Evolutionary conservation across 148 eudicot genomes (phyloP).

Genomic region (Hydrangea macrophylla): DNA sequence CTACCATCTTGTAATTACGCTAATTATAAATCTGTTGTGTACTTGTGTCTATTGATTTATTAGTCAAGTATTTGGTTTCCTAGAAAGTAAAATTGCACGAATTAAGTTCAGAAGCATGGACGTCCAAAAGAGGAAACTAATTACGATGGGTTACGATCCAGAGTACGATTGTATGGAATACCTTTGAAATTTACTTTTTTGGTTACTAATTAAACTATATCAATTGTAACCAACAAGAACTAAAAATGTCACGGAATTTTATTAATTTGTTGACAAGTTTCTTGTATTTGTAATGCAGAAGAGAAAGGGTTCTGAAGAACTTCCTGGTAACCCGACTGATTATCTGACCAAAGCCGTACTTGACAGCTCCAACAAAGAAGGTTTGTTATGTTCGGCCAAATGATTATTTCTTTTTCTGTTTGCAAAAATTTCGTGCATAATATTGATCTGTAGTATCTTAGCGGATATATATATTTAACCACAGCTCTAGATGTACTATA

Average conservation of each 20-base stretch:
- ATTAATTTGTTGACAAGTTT: neutral
- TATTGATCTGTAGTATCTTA: neutral
- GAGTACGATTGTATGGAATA: too few relatives aligned
- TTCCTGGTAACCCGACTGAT: conserved; percentile 39
- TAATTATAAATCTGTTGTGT: neutral
- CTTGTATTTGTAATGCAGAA: conserved; percentile 31
- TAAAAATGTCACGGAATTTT: neutral
- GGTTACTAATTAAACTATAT: neutral
- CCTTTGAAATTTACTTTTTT: neutral
- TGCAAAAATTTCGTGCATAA: neutral
- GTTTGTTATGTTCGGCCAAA: conserved; percentile 21
- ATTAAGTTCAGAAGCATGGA: too few relatives aligned
- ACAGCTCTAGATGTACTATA: neutral
- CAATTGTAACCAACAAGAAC: neutral
- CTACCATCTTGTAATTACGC: too few relatives aligned
- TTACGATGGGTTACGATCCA: too few relatives aligned
- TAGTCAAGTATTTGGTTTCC: too few relatives aligned
- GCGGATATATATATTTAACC: neutral
- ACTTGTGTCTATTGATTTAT: neutral
- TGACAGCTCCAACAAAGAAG: conserved; percentile 29
- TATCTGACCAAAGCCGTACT: conserved; percentile 28
- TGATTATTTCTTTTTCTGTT: neutral
- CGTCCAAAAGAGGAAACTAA: too few relatives aligned
- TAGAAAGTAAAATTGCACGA: too few relatives aligned
- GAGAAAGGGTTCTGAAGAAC: conserved; percentile 40